phyloP scores from a whole-genome alignment of 495 filamentous ascomycete genomes.

The Entonaema liquescens region DNA sequence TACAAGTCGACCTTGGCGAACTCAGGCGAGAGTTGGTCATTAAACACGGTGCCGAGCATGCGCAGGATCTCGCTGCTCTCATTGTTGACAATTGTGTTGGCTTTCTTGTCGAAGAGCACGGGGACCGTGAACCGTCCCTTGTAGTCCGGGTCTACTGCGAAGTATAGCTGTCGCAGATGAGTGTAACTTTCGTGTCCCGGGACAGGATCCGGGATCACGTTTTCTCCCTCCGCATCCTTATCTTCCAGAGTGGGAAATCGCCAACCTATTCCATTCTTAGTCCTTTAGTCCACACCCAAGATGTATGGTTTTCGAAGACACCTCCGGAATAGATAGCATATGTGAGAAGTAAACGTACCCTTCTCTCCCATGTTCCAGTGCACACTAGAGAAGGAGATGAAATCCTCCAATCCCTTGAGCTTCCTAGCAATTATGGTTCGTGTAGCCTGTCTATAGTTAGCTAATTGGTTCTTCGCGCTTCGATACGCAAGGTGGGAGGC shows the following conservation, averaged over 20 bases:
- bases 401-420: slow-evolving; percentile 80
- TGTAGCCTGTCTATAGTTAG: slow-evolving; percentile 60
- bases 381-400: slow-evolving; percentile 73
- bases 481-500: background rate
- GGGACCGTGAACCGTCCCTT: slow-evolving; percentile 80
- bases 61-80: slow-evolving; percentile 84
- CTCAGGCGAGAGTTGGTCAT: slow-evolving; percentile 69
- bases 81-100: slow-evolving; percentile 78
- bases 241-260: slow-evolving; percentile 75
- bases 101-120: slow-evolving; percentile 77
- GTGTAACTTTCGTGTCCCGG: slow-evolving; percentile 66
- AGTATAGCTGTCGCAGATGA: slow-evolving; percentile 73
- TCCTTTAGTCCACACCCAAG: background rate
- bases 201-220: slow-evolving; percentile 66
- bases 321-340: background rate
- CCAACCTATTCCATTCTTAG: slow-evolving; percentile 68
- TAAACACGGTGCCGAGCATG: slow-evolving; percentile 73
- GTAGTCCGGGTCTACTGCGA: slow-evolving; percentile 71
- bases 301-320: background rate
- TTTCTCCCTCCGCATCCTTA: slow-evolving; percentile 60
- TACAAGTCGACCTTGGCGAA: slow-evolving; percentile 67
- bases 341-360: slow-evolving; percentile 34
- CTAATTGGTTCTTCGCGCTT: background rate
- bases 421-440: slow-evolving; percentile 76
- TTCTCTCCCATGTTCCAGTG: slow-evolving; percentile 71